Evolutionary conservation across 768 basidiomycete species (phyloP).

Genomic region (Filobasidium wieringae): DNA sequence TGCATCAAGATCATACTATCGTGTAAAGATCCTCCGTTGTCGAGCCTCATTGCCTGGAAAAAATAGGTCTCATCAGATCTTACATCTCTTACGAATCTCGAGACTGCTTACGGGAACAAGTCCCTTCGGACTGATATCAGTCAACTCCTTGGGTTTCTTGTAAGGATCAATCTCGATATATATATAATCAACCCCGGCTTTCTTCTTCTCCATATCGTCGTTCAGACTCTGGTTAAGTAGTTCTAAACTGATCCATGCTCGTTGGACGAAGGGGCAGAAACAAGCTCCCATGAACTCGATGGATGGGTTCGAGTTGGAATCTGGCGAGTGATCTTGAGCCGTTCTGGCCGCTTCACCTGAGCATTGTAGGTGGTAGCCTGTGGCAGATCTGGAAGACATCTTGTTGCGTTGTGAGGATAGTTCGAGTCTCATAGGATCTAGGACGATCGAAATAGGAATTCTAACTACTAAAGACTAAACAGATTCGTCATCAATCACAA

Average conservation of each 20-base stretch:
- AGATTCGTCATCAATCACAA: neutral
- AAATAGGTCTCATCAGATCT: neutral
- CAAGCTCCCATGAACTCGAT: constrained; percentile 7
- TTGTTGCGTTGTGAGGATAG: neutral
- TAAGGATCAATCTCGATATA: constrained; percentile 10
- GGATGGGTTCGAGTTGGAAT: neutral
- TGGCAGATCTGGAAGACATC: constrained; percentile 8
- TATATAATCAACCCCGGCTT: neutral
- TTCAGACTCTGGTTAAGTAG: neutral
- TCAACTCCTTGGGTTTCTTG: constrained; percentile 8
- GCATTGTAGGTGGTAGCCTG: constrained; percentile 6
- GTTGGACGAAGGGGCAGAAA: constrained; percentile 10
- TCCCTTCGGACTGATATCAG: constrained; percentile 8
- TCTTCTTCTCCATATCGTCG: neutral
- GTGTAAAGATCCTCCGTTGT: constrained; percentile 2
- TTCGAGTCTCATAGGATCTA: too few species aligned
- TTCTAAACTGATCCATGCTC: constrained; percentile 7
- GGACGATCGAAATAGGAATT: too few species aligned
- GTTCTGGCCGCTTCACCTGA: constrained; percentile 5
- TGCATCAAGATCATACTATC: constrained; percentile 10
- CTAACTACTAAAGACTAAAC: too few species aligned
- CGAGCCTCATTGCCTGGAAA: neutral
- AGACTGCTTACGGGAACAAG: constrained; percentile 5
- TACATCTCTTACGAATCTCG: neutral
- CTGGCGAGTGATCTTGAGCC: neutral